Percentiles rank a stretch among this genome's conserved stretches.
phyloP scores from a whole-genome alignment of 2,329 filamentous ascomycete species.

The Mariannaea elegans region DNA sequence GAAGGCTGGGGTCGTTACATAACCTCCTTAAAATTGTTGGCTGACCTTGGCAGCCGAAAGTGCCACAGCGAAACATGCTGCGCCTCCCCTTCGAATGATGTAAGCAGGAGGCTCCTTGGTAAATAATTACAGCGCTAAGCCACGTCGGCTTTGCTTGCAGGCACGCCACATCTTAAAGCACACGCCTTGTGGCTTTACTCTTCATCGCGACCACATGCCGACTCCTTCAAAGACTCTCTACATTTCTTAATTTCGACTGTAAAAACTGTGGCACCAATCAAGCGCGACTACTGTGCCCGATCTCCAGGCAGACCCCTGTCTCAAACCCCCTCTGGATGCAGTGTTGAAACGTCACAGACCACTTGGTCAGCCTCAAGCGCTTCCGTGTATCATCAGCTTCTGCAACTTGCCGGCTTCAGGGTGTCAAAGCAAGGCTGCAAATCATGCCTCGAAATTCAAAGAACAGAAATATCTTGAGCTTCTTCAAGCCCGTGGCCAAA shows the following conservation, averaged over 20 bases:
- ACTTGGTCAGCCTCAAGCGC: neutral
- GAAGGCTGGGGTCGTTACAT: slow-evolving; percentile 13
- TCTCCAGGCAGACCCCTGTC: neutral
- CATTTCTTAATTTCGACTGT: neutral
- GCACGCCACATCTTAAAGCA: neutral
- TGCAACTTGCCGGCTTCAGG: slow-evolving; percentile 1
- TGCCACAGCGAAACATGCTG: slow-evolving; percentile 29
- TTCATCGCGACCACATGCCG: neutral
- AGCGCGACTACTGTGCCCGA: neutral
- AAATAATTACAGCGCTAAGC: neutral
- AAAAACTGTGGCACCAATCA: neutral
- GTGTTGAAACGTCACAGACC: neutral
- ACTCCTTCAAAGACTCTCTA: neutral
- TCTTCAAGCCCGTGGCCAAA: slow-evolving; percentile 47
- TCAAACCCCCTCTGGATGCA: neutral
- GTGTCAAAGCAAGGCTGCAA: slow-evolving; percentile 4
- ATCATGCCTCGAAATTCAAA: slow-evolving; percentile 37
- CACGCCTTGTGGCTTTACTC: slow-evolving; percentile 2
- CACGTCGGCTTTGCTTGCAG: neutral
- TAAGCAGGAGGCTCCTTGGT: neutral
- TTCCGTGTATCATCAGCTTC: neutral
- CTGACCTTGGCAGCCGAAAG: neutral
- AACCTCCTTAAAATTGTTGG: slow-evolving; percentile 18
- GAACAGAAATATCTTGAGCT: slow-evolving; percentile 49
- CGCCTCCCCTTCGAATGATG: slow-evolving; percentile 12